These are phyloP conservation scores for Ceraceosorus bombacis DNA, from an alignment of 1,284 basidiomycete species.

Conservation along the genomic window DNA sequence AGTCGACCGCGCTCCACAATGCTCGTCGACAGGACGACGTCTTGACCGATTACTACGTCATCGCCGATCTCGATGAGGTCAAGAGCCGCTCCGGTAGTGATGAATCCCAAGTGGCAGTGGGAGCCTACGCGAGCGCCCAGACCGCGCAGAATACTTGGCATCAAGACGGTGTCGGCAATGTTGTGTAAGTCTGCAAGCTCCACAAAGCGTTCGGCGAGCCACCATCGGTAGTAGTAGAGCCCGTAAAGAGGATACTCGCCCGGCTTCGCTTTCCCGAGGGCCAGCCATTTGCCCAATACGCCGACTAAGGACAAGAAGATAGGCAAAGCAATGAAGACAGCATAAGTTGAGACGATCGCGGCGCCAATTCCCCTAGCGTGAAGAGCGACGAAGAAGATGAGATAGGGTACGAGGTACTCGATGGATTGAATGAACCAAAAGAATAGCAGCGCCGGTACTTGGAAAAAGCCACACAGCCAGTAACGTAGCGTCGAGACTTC, in stretches of 20 bases:
- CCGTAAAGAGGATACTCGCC: slow-evolving; percentile 11
- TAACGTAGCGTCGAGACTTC: slow-evolving; percentile 3
- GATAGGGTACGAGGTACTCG: slow-evolving; percentile 10
- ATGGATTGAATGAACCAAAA: slow-evolving; percentile 9
- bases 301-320: not conserved
- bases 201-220: slow-evolving; percentile 6
- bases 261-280: slow-evolving; percentile 4
- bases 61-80: slow-evolving; percentile 13
- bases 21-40: not conserved
- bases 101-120: slow-evolving; percentile 3
- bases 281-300: slow-evolving; percentile 10
- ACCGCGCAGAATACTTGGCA: not conserved
- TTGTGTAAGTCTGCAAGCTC: not conserved
- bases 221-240: slow-evolving; percentile 11
- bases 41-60: slow-evolving; percentile 5
- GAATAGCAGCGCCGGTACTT: slow-evolving; percentile 7
- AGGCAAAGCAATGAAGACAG: slow-evolving; percentile 7
- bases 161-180: slow-evolving; percentile 1
- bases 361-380: not conserved
- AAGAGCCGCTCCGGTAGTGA: not conserved
- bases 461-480: slow-evolving; percentile 8
- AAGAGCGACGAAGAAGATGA: slow-evolving; percentile 8
- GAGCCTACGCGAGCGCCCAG: slow-evolving; percentile 8
- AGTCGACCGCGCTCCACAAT: slow-evolving; percentile 10
- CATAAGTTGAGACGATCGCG: slow-evolving; percentile 8